These are phyloP conservation scores for Cryptococcus neoformans DNA, from an alignment of 1,284 basidiomycete genomes.

Conservation along the genomic window DNA sequence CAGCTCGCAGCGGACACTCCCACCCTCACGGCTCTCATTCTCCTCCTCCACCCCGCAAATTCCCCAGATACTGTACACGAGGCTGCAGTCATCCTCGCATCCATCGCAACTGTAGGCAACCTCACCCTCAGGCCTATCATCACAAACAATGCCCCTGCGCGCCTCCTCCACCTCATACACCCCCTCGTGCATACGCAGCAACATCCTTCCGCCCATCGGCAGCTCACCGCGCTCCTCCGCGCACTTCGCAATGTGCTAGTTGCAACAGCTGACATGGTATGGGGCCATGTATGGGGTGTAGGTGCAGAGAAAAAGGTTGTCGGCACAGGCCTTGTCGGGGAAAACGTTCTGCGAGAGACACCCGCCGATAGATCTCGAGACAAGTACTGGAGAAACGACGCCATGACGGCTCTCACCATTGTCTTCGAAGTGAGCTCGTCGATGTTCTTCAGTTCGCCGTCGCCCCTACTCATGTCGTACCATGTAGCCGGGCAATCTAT, in stretches of 20 bases:
- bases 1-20: constrained; percentile 30
- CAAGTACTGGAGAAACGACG: too few species aligned
- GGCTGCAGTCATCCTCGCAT: constrained; percentile 47
- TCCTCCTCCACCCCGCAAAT: constrained; percentile 2
- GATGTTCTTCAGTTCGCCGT: constrained; percentile 30
- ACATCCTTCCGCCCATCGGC: constrained; percentile 17
- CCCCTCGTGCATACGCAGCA: background rate
- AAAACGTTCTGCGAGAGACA: constrained; percentile 1
- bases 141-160: constrained; percentile 18
- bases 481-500: constrained; percentile 26
- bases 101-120: constrained; percentile 36
- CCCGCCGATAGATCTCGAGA: too few species aligned
- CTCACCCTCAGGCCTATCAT: constrained; percentile 38
- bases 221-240: constrained; percentile 18
- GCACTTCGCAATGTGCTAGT: constrained; percentile 42
- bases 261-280: constrained; percentile 41
- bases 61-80: constrained; percentile 35
- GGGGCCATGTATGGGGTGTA: constrained; percentile 48
- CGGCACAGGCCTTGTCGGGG: constrained; percentile 35
- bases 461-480: constrained; percentile 26
- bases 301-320: constrained; percentile 41
- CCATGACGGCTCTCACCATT: too few species aligned
- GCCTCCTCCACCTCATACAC: constrained; percentile 27
- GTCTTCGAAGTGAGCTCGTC: background rate
- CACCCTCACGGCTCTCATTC: constrained; percentile 21